A percentile compares a stretch with the other conserved stretches of the same genome.
Evolutionary conservation across 345 rosid species (phyloP).

Genomic region (Populus davidiana): DNA sequence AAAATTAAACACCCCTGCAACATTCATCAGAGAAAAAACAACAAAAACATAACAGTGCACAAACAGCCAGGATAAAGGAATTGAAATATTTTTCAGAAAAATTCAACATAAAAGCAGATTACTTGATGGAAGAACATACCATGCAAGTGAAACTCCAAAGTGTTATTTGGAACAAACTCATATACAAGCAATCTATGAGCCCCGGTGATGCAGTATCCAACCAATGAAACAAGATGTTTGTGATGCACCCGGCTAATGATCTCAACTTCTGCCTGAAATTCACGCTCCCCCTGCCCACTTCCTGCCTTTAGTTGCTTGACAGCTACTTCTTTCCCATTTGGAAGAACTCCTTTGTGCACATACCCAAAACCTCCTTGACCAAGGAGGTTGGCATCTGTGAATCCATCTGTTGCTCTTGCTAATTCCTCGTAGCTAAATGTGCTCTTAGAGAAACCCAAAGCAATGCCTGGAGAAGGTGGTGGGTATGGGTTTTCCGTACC

Average conservation of each 20-base stretch:
- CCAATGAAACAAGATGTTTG: slow-evolving; percentile 33
- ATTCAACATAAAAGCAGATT: not conserved
- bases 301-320: slow-evolving; percentile 28
- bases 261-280: slow-evolving; percentile 30
- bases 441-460: slow-evolving; percentile 64
- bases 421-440: slow-evolving; percentile 25
- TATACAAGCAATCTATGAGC: slow-evolving; percentile 29
- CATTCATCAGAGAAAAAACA: not conserved
- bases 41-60: not conserved
- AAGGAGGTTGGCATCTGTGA: slow-evolving; percentile 30
- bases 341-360: slow-evolving; percentile 33
- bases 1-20: not conserved
- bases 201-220: slow-evolving; percentile 34
- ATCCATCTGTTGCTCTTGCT: slow-evolving; percentile 28
- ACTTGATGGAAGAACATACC: slow-evolving; percentile 3
- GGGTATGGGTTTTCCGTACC: slow-evolving; percentile 53
- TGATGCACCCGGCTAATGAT: slow-evolving; percentile 32
- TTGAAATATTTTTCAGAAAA: not conserved
- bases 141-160: slow-evolving; percentile 33
- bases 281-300: slow-evolving; percentile 35
- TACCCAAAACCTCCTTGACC: slow-evolving; percentile 35
- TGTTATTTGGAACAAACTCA: slow-evolving; percentile 30
- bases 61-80: not conserved
- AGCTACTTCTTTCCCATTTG: slow-evolving; percentile 30
- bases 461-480: slow-evolving; percentile 56